Base-by-base conservation (phyloP, 164 flowering plant genomes). In the Nelumbo lutea region DNA sequence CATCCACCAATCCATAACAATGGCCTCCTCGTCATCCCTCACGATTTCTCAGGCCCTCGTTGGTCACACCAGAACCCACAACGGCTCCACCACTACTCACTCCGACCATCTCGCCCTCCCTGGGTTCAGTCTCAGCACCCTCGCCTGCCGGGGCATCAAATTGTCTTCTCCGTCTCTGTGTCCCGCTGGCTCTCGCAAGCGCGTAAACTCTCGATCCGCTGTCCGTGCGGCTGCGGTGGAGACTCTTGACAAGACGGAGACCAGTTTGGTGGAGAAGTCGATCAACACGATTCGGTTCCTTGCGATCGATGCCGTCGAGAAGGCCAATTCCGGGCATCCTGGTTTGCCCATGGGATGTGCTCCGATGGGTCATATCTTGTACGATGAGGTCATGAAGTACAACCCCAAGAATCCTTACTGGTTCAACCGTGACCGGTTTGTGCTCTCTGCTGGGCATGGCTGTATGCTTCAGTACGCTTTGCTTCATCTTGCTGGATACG, bases 311-410 rank as follows among this genome's bases (percentile, higher is more conserved):
- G 94, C 98, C 5, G 98, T 96, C 1, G 97, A 96, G 82, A 96
- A 93, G 82, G 99, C 99, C 1, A 93, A 96, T 69, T 90, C 98
- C 9, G 97, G 99, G 2, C 99, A 96, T 72, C 99, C 99, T 1
- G 99, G 99, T 50, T 63, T 96, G 76, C 99, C 99, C 38, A 96
- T 96, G 99, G 99, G 99, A 0, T 93, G 98, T 70, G 99, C 99
- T 9, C 99, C 99, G 8, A 85, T 96, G 90, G 98, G 95, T 52
- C 97, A 95, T 67, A 83, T 92, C 3, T 70, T 96, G 75, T 93
- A 87, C 68, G 97, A 92, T 77, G 98, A 96, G 81, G 72, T 90
- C 65, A 90, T 96, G 99, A 86, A 82, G 75, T 92, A 88, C 69
- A 95, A 92, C 73, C 99, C 99, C 55, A 92, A 92, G 84, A 92